Conservation (phyloP, 2,329 filamentous ascomycete species). For the Penicillium sp. region DNA sequence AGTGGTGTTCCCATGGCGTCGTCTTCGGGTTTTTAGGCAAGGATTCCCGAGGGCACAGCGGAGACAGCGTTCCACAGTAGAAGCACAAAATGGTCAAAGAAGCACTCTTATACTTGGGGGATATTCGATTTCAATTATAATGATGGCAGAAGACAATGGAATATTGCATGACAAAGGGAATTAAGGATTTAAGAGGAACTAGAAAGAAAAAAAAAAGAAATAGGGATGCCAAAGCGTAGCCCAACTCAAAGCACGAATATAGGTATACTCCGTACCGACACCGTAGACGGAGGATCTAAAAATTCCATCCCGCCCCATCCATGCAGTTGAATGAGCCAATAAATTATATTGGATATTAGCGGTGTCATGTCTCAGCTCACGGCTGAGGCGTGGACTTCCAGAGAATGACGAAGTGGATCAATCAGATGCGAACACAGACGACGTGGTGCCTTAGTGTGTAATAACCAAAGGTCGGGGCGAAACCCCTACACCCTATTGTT, state of each 20-base stretch:
- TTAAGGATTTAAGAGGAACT: not conserved
- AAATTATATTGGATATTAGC: constrained; percentile 9
- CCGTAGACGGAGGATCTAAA: constrained; percentile 8
- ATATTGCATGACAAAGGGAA: constrained; percentile 5
- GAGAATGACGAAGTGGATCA: constrained; percentile 17
- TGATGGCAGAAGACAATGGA: constrained; percentile 1
- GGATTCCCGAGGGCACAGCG: not conserved
- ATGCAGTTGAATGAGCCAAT: constrained; percentile 11
- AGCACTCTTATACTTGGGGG: not conserved
- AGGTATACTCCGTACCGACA: too few species aligned
- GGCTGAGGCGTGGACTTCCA: constrained; percentile 13
- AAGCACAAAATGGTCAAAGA: not conserved
- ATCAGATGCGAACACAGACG: constrained; percentile 20
- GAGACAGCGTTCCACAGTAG: not conserved
- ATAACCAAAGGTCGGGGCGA: constrained; percentile 2
- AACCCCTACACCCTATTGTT: not conserved
- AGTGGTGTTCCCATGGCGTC: constrained; percentile 35
- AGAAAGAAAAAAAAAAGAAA: not conserved
- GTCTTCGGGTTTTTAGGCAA: not conserved
- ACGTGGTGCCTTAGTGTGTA: constrained; percentile 15
- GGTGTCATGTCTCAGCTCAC: constrained; percentile 24
- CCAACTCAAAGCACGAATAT: constrained; percentile 11
- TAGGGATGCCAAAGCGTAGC: not conserved
- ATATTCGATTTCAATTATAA: constrained; percentile 2
- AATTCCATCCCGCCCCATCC: constrained; percentile 11